Percentiles rank a stretch among this genome's conserved stretches.
Evolutionary conservation across 2,329 filamentous ascomycete species (phyloP).

Genomic region (Karstenula rhodostoma): DNA sequence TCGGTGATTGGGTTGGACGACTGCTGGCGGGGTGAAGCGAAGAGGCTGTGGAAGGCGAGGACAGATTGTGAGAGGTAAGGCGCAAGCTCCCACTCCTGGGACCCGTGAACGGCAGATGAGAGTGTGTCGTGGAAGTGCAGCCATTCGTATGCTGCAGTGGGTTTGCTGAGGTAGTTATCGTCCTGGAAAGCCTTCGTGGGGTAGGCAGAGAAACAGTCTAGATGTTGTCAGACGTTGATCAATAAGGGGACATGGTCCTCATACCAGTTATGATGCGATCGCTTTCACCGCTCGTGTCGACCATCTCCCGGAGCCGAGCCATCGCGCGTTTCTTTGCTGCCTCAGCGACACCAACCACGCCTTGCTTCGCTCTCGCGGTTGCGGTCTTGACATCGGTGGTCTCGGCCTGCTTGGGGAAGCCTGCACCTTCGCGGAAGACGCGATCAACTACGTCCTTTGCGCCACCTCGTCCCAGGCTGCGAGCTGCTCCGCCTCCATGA

Average conservation of each 20-base stretch:
- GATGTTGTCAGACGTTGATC: constrained; percentile 19
- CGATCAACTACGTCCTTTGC: constrained; percentile 77
- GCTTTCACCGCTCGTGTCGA: constrained; percentile 80
- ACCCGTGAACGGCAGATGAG: constrained; percentile 78
- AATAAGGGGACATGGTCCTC: not conserved
- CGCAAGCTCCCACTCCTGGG: constrained; percentile 90
- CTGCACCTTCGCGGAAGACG: constrained; percentile 81
- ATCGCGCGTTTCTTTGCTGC: constrained; percentile 75
- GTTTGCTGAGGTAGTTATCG: constrained; percentile 89
- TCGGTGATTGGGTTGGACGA: constrained; percentile 50
- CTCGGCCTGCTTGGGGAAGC: constrained; percentile 70
- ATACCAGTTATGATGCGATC: constrained; percentile 74
- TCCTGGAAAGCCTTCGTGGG: constrained; percentile 91
- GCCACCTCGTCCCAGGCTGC: constrained; percentile 75
- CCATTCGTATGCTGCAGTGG: constrained; percentile 89
- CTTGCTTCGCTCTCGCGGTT: constrained; percentile 57
- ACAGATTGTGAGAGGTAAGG: constrained; percentile 88
- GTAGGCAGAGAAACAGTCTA: constrained; percentile 84
- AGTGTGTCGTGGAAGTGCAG: constrained; percentile 90
- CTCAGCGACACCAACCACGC: constrained; percentile 72
- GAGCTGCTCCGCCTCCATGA: constrained; percentile 74
- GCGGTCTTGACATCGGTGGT: constrained; percentile 61
- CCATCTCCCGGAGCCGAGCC: constrained; percentile 75
- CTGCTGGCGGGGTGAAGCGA: constrained; percentile 69
- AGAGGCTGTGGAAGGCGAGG: constrained; percentile 89